Percentiles rank a stretch among this genome's conserved stretches.
These are phyloP conservation scores for Boletus coccyginus DNA, from an alignment of 768 basidiomycete species.

Conservation along the genomic window DNA sequence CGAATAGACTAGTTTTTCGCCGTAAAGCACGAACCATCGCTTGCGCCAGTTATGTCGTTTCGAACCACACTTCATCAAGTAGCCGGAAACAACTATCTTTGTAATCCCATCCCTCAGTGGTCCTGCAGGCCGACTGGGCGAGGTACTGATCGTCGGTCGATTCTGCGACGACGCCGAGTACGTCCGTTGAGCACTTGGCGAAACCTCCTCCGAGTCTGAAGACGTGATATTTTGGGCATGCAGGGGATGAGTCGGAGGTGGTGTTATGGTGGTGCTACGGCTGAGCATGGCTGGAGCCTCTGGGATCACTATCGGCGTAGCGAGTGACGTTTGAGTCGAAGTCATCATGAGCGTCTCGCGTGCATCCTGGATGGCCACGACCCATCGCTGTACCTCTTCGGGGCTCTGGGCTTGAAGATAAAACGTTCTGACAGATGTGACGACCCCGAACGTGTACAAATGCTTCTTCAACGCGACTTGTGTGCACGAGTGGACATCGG, in stretches of 20 bases:
- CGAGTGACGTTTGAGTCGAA: conserved; percentile 53
- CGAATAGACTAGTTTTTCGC: conserved; percentile 83
- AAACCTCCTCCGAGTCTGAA: conserved; percentile 76
- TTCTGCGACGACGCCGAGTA: conserved; percentile 47
- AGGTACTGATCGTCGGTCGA: conserved; percentile 37
- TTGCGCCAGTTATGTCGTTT: conserved; percentile 96
- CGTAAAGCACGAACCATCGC: conserved; percentile 93
- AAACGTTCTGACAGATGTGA: conserved; percentile 86
- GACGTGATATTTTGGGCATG: conserved; percentile 58
- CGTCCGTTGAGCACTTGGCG: conserved; percentile 42
- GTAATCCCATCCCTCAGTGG: conserved; percentile 50
- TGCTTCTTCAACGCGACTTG: conserved; percentile 88
- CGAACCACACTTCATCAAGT: conserved; percentile 94
- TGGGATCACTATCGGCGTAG: conserved; percentile 55
- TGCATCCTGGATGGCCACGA: conserved; percentile 75
- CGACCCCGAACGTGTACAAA: conserved; percentile 84
- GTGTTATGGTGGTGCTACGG: conserved; percentile 37
- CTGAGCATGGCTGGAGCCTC: conserved; percentile 28
- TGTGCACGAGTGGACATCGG: conserved; percentile 88
- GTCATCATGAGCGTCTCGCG: conserved; percentile 62
- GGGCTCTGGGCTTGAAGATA: conserved; percentile 79
- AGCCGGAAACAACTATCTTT: conserved; percentile 83
- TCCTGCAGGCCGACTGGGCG: conserved; percentile 42
- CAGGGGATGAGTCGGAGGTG: conserved; percentile 44
- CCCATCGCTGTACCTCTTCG: conserved; percentile 81